Conservation (phyloP, 495 filamentous ascomycete genomes). For the Penicillium subrubescens region DNA sequence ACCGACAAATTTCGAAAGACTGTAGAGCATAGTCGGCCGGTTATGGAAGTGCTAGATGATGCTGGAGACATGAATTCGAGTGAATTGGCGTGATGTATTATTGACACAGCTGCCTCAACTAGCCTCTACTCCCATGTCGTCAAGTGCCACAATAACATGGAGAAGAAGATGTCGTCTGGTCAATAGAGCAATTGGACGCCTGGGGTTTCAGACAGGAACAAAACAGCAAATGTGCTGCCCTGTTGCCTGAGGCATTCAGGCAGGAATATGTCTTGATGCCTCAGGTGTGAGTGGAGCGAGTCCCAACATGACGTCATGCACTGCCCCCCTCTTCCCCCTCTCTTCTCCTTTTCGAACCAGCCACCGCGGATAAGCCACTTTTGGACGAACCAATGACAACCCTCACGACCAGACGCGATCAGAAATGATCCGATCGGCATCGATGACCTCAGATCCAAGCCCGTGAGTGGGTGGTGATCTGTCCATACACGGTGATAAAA, state of each 20-base stretch:
- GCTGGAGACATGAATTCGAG: too few relatives aligned
- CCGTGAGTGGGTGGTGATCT: constrained; percentile 1
- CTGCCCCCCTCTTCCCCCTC: neutral
- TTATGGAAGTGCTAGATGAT: too few relatives aligned
- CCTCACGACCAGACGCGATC: neutral
- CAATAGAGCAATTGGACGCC: too few relatives aligned
- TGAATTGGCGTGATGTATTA: too few relatives aligned
- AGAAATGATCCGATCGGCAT: constrained; percentile 14
- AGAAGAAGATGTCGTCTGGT: too few relatives aligned
- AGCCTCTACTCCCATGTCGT: too few relatives aligned
- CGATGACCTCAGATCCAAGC: constrained; percentile 22
- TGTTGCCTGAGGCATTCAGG: neutral
- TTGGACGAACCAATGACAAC: neutral
- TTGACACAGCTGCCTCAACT: too few relatives aligned
- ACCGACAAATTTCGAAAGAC: too few relatives aligned
- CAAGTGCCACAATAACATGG: too few relatives aligned
- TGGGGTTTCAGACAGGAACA: too few relatives aligned
- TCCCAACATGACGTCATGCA: constrained; percentile 16
- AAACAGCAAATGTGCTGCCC: too few relatives aligned
- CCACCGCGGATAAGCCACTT: neutral
- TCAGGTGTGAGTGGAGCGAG: neutral
- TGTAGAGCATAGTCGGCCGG: too few relatives aligned
- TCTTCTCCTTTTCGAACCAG: neutral
- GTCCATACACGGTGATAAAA: constrained; percentile 3
- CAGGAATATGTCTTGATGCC: neutral